Base-by-base conservation (phyloP, 306 rosid species). In the Trifolium pratense region DNA sequence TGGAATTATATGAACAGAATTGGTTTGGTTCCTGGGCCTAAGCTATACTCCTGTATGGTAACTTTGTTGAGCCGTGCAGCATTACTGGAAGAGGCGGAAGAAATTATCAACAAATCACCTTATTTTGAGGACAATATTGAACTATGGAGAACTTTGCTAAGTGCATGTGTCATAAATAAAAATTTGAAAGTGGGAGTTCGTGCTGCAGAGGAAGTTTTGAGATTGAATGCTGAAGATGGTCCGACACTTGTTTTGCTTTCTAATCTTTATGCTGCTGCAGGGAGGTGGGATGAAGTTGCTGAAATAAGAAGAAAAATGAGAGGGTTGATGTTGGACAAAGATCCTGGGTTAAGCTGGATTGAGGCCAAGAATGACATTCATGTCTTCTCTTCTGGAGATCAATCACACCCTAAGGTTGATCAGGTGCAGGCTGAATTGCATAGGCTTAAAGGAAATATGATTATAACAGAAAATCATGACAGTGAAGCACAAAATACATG, bases 11-110 rank as follows among this genome's bases (percentile, higher is more conserved):
- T 89, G 97, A 77, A 75, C 76, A 78, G 69, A 78, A 66, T 75
- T 31, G 87, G 83, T 8, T 58, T 94, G 48, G 58, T 68, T 31
- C 98, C 95, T 9, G 95, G 90, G 74, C 87, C 82, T 70, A 89
- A 91, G 86, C 96, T 89, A 85, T 89, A 88, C 80, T 86, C 95
- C 64, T 94, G 96, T 79, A 91, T 94, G 95, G 89, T 91, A 23
- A 78, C 88, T 67, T 75, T 91, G 85, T 78, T 91, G 74, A 84
- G 97, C 69, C 85, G 92, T 12, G 92, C 91, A 46, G 88, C 84
- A 12, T 75, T 88, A 37, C 60, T 91, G 3, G 89, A 89, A 51
- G 96, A 87, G 77, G 91, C 95, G 14, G 85, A 87, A 79, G 87
- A 84, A 51, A 78, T 88, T 60, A 91, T 93, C 74, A 53, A 23